Evolutionary conservation across 805 yeast species (phyloP).

Genomic region (Kuraishia molischiana): DNA sequence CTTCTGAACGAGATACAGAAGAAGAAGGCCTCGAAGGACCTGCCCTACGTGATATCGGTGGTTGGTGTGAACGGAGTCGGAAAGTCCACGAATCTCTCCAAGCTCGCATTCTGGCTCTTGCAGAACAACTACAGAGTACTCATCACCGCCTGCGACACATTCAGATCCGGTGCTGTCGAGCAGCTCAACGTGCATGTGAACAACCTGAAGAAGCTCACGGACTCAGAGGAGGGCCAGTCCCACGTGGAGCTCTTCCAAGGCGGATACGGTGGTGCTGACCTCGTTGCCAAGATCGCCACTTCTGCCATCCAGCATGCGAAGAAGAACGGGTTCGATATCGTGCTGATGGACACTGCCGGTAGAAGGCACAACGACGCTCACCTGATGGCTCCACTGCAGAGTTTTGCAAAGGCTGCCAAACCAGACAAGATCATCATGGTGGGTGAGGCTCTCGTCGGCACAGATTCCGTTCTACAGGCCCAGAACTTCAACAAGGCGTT

Average conservation of each 20-base stretch:
- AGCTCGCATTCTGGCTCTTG: constrained; percentile 88
- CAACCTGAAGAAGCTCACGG: constrained; percentile 61
- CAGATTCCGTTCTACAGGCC: constrained; percentile 95
- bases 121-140: constrained; percentile 82
- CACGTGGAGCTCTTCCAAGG: constrained; percentile 79
- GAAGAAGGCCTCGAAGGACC: constrained; percentile 22
- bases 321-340: constrained; percentile 66
- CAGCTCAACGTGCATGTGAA: constrained; percentile 91
- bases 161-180: constrained; percentile 98
- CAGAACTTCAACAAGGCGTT: constrained; percentile 87
- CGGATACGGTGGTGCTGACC: constrained; percentile 94
- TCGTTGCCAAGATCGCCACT: constrained; percentile 86
- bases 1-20: constrained; percentile 70
- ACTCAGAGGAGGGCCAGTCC: constrained; percentile 26
- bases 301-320: constrained; percentile 79
- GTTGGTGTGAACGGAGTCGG: constrained; percentile 99
- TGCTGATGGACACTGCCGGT: constrained; percentile 94
- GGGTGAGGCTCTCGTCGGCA: constrained; percentile 95
- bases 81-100: constrained; percentile 90
- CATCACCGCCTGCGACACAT: constrained; percentile 96
- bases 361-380: constrained; percentile 92
- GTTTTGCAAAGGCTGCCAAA: constrained; percentile 89
- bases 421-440: constrained; percentile 98
- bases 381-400: constrained; percentile 90
- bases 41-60: constrained; percentile 91